Conservation (phyloP, 2,329 filamentous ascomycete genomes). For the Aquanectria penicillioides region DNA sequence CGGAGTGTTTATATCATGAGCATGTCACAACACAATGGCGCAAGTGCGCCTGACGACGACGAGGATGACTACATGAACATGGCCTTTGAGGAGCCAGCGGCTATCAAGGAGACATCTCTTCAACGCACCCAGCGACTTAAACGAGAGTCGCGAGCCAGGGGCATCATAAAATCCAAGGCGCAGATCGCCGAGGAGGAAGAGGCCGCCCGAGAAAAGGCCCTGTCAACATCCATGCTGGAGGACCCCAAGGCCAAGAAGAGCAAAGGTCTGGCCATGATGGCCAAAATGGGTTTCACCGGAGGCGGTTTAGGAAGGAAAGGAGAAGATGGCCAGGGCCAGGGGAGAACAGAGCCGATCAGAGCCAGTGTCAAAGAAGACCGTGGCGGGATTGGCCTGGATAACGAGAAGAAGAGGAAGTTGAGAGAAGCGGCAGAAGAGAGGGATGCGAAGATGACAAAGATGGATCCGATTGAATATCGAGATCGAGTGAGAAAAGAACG, state of each 20-base stretch:
- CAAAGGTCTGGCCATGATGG: slow-evolving; percentile 97
- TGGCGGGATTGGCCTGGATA: slow-evolving; percentile 85
- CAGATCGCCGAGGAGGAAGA: slow-evolving; percentile 81
- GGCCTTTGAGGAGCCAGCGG: slow-evolving; percentile 77
- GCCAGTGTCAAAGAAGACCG: slow-evolving; percentile 82
- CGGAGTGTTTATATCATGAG: slow-evolving; percentile 26
- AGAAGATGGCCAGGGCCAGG: slow-evolving; percentile 51
- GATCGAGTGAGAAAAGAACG: slow-evolving; percentile 76
- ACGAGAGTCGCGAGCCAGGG: slow-evolving; percentile 74
- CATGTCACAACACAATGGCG: slow-evolving; percentile 19
- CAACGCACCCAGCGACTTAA: slow-evolving; percentile 64
- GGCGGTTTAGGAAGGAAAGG: slow-evolving; percentile 73
- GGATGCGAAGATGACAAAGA: slow-evolving; percentile 68
- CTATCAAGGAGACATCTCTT: slow-evolving; percentile 64
- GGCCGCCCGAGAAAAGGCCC: slow-evolving; percentile 76
- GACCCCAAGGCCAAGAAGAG: slow-evolving; percentile 66
- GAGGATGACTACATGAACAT: slow-evolving; percentile 99
- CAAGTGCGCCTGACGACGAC: slow-evolving; percentile 62
- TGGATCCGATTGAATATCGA: slow-evolving; percentile 76
- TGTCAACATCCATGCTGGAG: slow-evolving; percentile 78
- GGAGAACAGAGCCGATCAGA: slow-evolving; percentile 74
- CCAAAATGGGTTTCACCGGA: slow-evolving; percentile 91
- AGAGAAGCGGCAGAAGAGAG: slow-evolving; percentile 69
- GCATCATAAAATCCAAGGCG: slow-evolving; percentile 80
- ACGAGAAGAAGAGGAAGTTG: slow-evolving; percentile 81